Conservation (phyloP, 306 rosid species). For the Gillenia trifoliata region DNA sequence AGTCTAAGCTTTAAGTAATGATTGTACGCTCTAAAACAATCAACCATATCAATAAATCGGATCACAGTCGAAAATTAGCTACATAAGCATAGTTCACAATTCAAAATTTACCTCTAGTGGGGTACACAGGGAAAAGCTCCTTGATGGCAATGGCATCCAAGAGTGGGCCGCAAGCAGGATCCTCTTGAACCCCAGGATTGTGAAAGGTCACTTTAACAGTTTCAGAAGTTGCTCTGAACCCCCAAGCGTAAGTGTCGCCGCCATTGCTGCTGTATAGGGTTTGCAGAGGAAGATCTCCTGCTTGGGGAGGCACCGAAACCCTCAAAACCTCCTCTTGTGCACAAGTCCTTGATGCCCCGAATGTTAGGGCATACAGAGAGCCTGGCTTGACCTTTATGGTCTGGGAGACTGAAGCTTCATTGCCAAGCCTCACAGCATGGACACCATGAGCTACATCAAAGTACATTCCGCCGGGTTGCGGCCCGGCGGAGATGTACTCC, state of each 20-base stretch:
- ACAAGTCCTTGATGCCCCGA: conserved; percentile 95
- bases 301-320: conserved; percentile 62
- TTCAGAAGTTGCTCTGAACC: conserved; percentile 47
- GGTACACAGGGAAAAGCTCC: conserved; percentile 59
- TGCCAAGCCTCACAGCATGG: conserved; percentile 94
- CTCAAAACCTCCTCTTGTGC: conserved; percentile 91
- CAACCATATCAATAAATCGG: background rate
- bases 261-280: conserved; percentile 75
- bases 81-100: background rate
- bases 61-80: background rate
- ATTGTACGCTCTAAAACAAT: background rate
- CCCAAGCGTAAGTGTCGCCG: conserved; percentile 84
- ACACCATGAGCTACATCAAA: conserved; percentile 74
- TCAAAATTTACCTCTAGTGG: conserved; percentile 59
- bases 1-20: background rate
- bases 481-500: conserved; percentile 84
- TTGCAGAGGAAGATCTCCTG: conserved; percentile 85
- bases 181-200: conserved; percentile 92
- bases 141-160: conserved; percentile 90
- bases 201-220: conserved; percentile 60
- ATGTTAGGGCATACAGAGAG: conserved; percentile 61
- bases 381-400: conserved; percentile 61
- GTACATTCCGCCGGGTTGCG: conserved; percentile 94
- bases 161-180: conserved; percentile 90
- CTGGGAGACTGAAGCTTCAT: conserved; percentile 86